Evolutionary conservation across 768 basidiomycete species (phyloP), one percentile per base, ranked within the genome.

Genomic region (Hericium alpestre): DNA sequence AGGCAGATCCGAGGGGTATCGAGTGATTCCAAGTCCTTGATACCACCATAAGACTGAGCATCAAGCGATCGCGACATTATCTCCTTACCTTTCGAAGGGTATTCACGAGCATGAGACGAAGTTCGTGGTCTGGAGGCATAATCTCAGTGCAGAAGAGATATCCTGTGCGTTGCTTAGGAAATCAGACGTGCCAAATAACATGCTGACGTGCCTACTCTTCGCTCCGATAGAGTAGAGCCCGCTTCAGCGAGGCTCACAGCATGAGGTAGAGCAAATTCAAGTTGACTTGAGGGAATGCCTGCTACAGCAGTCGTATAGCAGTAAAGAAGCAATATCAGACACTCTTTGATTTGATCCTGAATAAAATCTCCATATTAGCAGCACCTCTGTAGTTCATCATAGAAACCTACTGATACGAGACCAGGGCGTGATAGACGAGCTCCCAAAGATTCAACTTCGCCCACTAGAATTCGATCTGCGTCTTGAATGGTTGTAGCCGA

Each of bases 21-120:
- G 2, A 73, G 59, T 53, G 80, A 80, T 67, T 90, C 87, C 27
- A 93, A 67, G 65, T 93, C 90, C 90, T 92, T 25, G 18, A 61
- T 20, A 40, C n/a, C 16, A 25, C 18, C 18, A n/a, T 57, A 13
- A 52, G 54, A 52, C 20, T 54, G 2, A 25, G 12, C 58, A 43
- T 25, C 38, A 37, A 9, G 32, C 20, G 4, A 13, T 52, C 38
- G 4, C 20, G 27, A 32, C 49, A 51, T 6, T 16, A 12, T 8
- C 4, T 38, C 47, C 66, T 56, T 63, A 83, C 90, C 78, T 93
- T 93, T 60, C 89, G 82, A 38, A 91, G 66, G 4, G 90, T 91
- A 62, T 93, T 93, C 57, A 93, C 83, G 20, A 92, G 76, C 86
- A 93, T 90, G 22, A 93, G 73, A 53, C 82, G 79, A 37, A 91